Percentiles rank a stretch among this genome's conserved stretches.
These are phyloP conservation scores for Arachis hypogaea DNA, from an alignment of 306 rosid genomes.

Conservation along the genomic window DNA sequence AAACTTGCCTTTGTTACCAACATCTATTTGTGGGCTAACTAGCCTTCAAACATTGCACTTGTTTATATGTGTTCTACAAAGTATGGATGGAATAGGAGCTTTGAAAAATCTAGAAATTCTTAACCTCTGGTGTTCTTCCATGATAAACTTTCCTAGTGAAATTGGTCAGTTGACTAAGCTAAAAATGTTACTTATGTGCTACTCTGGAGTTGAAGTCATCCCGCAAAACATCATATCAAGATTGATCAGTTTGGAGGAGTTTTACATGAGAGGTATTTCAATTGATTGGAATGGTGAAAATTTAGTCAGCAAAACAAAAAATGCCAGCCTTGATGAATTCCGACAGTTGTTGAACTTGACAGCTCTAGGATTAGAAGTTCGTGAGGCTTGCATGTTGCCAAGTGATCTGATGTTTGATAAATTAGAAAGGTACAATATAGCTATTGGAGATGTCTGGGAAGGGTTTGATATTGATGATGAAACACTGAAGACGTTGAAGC, in stretches of 20 bases:
- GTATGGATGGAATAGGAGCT: not conserved
- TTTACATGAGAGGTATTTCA: not conserved
- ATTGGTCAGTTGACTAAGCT: not conserved
- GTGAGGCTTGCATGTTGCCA: not conserved
- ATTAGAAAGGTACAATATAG: not conserved
- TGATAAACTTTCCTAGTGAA: not conserved
- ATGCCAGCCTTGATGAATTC: slow-evolving; percentile 25
- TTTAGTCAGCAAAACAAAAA: not conserved
- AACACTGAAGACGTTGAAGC: slow-evolving; percentile 25
- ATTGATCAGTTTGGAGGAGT: not conserved
- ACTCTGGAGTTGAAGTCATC: not conserved
- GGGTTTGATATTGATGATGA: not conserved
- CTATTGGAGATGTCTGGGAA: not conserved
- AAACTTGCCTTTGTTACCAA: slow-evolving; percentile 8
- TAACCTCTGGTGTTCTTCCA: accelerated
- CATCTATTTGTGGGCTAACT: not conserved
- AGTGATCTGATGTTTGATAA: not conserved
- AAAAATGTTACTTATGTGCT: not conserved
- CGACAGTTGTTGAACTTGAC: not conserved
- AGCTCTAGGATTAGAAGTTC: not conserved
- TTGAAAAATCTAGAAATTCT: slow-evolving; percentile 22
- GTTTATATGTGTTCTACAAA: not conserved
- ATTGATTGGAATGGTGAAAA: slow-evolving; percentile 14
- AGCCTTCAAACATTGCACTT: slow-evolving; percentile 1
- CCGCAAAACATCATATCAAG: slow-evolving; percentile 27